Base-by-base conservation (phyloP, 352 stramenopile species). In the Ochromonadaceae sp. region DNA sequence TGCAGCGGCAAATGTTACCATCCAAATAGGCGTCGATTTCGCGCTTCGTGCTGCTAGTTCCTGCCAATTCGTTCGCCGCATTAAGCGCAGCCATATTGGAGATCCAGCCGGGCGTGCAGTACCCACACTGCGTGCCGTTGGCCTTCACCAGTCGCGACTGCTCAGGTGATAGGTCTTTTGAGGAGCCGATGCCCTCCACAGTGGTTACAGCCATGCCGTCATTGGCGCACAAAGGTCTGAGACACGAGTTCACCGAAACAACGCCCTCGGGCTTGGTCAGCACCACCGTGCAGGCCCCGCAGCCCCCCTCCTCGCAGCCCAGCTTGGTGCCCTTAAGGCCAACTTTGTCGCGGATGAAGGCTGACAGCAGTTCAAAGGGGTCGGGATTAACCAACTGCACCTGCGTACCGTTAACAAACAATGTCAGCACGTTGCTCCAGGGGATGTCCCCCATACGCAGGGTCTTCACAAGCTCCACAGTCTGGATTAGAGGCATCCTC, bases 1-100 rank as follows among this genome's bases (percentile, higher is more conserved):
- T 97, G 70, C 90, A 97, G 4, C 90, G 83, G 70, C 90, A 97
- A 32, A 97, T 70, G 71, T 97, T 96, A 28, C 90, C 88, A 74
- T 97, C 90, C 69, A 97, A 76, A 66, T 85, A 77, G 72, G 95
- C 82, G 62, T 96, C 86, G 48, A 96, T 82, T 56, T 88, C 77
- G n/a, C n/a, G n/a, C n/a, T 81, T 78, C 79, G 83, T 87, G 25
- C 74, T 81, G 30, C 20, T 31, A 40, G 67, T 30, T 28, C 34
- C 59, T 25, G 12, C 30, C 70, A 48, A 10, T 38, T 22, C 5
- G 72, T 70, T 63, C 78, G 72, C 4, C 77, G 38, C 39, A 68
- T 69, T 67, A 80, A 85, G 39, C 70, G 70, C 56, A 84, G 67
- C 81, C 82, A 77, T 59, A 81, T 79, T 35, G 68, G 32, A 53